Evolutionary conservation across 2,329 filamentous ascomycete genomes (phyloP).

Genomic region (Arthrinium puccinioides): DNA sequence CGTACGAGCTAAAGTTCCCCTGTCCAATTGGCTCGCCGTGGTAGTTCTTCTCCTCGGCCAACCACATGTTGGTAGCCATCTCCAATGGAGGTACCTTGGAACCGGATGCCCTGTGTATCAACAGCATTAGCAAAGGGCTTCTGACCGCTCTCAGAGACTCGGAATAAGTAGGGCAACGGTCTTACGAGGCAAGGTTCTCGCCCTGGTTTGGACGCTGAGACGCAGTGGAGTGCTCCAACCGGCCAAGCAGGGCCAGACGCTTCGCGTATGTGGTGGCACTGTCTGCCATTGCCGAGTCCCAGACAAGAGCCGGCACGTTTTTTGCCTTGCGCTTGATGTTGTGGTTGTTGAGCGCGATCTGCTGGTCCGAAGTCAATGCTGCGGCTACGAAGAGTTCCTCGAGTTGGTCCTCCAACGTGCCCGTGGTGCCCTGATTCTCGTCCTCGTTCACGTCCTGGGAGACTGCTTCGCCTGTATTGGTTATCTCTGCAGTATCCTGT

Average conservation of each 20-base stretch:
- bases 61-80: constrained; percentile 22
- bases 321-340: constrained; percentile 19
- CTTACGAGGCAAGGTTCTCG: constrained; percentile 27
- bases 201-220: constrained; percentile 20
- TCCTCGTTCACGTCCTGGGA: not conserved
- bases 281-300: constrained; percentile 19
- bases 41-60: constrained; percentile 24
- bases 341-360: constrained; percentile 19
- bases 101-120: no score
- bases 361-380: constrained; percentile 13
- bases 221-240: constrained; percentile 20
- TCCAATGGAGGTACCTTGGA: no score
- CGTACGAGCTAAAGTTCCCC: constrained; percentile 24
- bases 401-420: not conserved
- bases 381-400: no score
- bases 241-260: constrained; percentile 18
- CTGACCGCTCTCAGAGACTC: no score
- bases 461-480: not conserved
- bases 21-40: constrained; percentile 24
- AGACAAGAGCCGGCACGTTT: constrained; percentile 15
- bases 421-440: not conserved
- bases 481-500: no score
- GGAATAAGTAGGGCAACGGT: constrained; percentile 4
- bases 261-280: constrained; percentile 21
- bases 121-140: no score